Evolutionary conservation across 495 filamentous ascomycete species (phyloP).

Genomic region (Talaromyces stipitatus): DNA sequence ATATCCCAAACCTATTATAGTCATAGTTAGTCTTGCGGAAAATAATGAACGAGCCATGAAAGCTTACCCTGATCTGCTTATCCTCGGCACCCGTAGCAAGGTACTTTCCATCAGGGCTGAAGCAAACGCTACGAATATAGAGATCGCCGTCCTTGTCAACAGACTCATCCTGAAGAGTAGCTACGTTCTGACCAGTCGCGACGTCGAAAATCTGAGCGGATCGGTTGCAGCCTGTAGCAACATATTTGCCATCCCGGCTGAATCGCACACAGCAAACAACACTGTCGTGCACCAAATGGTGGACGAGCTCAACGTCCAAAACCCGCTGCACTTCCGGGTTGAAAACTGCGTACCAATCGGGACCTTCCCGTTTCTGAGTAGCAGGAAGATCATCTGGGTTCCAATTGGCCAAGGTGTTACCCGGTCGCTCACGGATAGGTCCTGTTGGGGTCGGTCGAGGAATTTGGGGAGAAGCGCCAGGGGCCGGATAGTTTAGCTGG

Average conservation of each 20-base stretch:
- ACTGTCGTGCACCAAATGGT: conserved; percentile 77
- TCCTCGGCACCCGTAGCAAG: conserved; percentile 87
- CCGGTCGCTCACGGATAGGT: conserved; percentile 49
- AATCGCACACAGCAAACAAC: conserved; percentile 90
- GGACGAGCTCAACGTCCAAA: conserved; percentile 81
- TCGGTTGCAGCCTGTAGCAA: conserved; percentile 83
- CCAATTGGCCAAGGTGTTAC: conserved; percentile 80
- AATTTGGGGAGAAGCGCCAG: conserved; percentile 76
- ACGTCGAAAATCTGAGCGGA: conserved; percentile 91
- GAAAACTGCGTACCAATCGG: conserved; percentile 86
- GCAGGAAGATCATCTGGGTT: conserved; percentile 77
- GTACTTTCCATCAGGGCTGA: conserved; percentile 85
- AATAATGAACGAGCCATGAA: neutral
- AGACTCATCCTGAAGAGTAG: conserved; percentile 71
- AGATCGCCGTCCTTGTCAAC: conserved; percentile 79
- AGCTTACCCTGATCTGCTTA: conserved; percentile 78
- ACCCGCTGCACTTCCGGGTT: conserved; percentile 77
- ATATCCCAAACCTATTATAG: conserved; percentile 78
- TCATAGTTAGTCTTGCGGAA: conserved; percentile 1
- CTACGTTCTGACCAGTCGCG: conserved; percentile 65
- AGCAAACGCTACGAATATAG: conserved; percentile 88
- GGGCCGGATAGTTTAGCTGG: conserved; percentile 72
- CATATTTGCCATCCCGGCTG: conserved; percentile 80
- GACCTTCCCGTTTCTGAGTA: conserved; percentile 72
- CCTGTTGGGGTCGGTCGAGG: conserved; percentile 71